phyloP scores from a whole-genome alignment of 2,329 filamentous ascomycete genomes.

The Atkinsonella hypoxylon region DNA sequence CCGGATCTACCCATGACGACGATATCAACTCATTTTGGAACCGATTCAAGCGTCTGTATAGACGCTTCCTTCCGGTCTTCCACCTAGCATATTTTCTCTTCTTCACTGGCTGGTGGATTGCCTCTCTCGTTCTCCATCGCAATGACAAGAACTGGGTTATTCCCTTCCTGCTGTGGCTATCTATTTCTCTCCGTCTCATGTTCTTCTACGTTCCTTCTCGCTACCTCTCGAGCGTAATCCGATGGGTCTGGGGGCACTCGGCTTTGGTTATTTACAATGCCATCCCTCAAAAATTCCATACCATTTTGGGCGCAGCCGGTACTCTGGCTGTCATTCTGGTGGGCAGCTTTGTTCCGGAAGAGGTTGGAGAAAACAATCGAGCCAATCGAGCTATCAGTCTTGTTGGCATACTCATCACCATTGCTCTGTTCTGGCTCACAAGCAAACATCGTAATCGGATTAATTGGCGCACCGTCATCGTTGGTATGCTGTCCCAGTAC shows the following conservation, averaged over 20 bases:
- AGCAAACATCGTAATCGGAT: conserved; percentile 54
- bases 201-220: conserved; percentile 61
- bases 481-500: conserved; percentile 81
- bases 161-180: conserved; percentile 72
- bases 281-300: conserved; percentile 55
- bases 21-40: conserved; percentile 9
- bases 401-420: conserved; percentile 63
- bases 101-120: conserved; percentile 61
- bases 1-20: conserved; percentile 11
- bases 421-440: conserved; percentile 54
- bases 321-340: conserved; percentile 65
- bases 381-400: conserved; percentile 70
- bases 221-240: conserved; percentile 53
- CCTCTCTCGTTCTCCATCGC: conserved; percentile 59
- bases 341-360: conserved; percentile 62
- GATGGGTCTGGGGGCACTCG: conserved; percentile 55
- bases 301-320: conserved; percentile 48
- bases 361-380: conserved; percentile 64
- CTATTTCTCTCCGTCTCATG: conserved; percentile 60
- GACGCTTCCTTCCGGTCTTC: conserved; percentile 30
- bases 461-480: conserved; percentile 72
- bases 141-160: conserved; percentile 68
- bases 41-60: conserved; percentile 26
- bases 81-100: conserved; percentile 34
- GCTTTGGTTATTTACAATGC: conserved; percentile 43